phyloP scores from a whole-genome alignment of 108 stramenopile species.

The Skeletonema tropicum region DNA sequence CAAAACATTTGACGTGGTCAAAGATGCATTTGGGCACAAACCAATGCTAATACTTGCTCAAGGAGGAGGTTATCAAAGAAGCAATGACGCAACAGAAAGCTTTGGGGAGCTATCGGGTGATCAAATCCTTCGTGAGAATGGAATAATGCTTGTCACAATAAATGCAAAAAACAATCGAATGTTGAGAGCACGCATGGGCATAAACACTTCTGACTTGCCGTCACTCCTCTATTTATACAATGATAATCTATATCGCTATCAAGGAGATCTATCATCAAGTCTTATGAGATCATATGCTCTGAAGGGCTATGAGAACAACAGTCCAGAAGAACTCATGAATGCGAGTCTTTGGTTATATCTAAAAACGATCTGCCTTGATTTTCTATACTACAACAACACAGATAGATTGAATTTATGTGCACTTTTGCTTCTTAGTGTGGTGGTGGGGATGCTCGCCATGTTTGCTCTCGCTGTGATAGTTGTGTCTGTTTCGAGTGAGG shows the following conservation, averaged over 20 bases:
- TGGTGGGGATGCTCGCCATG: background rate
- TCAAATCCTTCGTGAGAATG: conserved; percentile 8
- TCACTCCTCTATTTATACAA: conserved; percentile 11
- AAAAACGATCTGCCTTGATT: background rate
- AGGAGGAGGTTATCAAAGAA: background rate
- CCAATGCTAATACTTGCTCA: conserved; percentile 13
- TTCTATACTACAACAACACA: background rate
- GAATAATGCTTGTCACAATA: conserved; percentile 7
- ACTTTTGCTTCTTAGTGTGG: background rate
- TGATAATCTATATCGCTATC: conserved; percentile 11
- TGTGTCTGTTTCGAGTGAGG: too few species aligned
- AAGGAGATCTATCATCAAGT: background rate
- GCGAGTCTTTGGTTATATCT: background rate
- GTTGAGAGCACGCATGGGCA: conserved; percentile 2
- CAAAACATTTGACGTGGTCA: conserved; percentile 13
- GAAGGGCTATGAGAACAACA: conserved; percentile 12
- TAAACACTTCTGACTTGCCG: conserved; percentile 1
- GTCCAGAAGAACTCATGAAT: background rate
- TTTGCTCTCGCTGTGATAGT: too few species aligned
- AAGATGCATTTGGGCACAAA: conserved; percentile 5
- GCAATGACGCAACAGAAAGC: background rate
- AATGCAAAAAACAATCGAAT: conserved; percentile 11
- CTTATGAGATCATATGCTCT: conserved; percentile 16
- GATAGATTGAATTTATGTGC: background rate
- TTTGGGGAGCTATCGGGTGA: conserved; percentile 3